A percentile compares a stretch with the other conserved stretches of the same genome.
Evolutionary conservation across 441 rosid genomes (phyloP).

Genomic region (Gossypium trilobum): DNA sequence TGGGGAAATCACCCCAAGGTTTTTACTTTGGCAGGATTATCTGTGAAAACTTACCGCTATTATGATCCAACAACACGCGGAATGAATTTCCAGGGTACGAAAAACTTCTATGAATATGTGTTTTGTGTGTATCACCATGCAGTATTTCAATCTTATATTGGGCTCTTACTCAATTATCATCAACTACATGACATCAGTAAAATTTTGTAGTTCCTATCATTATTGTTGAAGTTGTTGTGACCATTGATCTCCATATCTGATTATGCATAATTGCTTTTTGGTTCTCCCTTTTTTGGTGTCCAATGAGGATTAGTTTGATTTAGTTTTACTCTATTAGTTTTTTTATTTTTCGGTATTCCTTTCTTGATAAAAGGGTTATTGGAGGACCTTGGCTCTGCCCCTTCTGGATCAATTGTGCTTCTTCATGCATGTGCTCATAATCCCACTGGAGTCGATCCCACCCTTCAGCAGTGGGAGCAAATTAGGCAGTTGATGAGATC

Average conservation of each 20-base stretch:
- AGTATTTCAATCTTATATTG: neutral
- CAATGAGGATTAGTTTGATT: neutral
- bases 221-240: neutral
- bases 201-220: neutral
- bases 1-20: constrained; percentile 98
- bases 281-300: neutral
- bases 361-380: constrained; percentile 45
- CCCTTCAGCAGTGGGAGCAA: constrained; percentile 74
- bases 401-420: constrained; percentile 76
- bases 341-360: neutral
- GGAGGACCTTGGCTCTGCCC: constrained; percentile 85
- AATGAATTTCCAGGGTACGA: constrained; percentile 69
- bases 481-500: constrained; percentile 71
- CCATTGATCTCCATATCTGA: neutral
- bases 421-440: constrained; percentile 99
- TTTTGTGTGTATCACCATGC: neutral
- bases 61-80: constrained; percentile 89
- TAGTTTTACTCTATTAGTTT: neutral
- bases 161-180: neutral
- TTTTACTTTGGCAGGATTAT: constrained; percentile 66
- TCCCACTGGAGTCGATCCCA: constrained; percentile 97
- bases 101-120: neutral
- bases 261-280: neutral
- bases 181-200: neutral
- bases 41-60: constrained; percentile 79